phyloP scores from a whole-genome alignment of 306 rosid genomes.

The Quercus ilex region DNA sequence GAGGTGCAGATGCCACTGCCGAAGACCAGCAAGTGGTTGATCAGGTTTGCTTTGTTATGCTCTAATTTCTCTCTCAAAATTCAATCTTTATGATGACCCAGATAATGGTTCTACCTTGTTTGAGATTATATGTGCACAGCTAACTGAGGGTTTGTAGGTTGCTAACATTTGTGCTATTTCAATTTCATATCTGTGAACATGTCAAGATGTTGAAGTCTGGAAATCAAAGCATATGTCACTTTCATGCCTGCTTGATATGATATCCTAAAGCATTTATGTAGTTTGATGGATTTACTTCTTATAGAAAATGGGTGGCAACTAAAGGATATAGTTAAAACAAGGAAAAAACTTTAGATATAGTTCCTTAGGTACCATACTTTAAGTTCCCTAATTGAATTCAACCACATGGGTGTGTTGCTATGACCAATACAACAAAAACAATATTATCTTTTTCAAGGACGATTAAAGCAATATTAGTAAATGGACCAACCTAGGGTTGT shows the following conservation, averaged over 20 bases:
- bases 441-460: no score
- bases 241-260: background rate
- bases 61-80: no score
- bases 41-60: conserved; percentile 36
- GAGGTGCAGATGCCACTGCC: conserved; percentile 82
- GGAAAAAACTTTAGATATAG: background rate
- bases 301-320: background rate
- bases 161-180: background rate
- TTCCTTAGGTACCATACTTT: no score
- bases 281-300: background rate
- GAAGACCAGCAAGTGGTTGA: conserved; percentile 69
- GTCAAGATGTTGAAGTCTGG: background rate
- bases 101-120: no score
- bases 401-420: no score
- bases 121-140: no score
- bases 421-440: no score
- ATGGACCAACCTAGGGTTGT: no score
- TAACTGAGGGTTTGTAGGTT: background rate
- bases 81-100: no score
- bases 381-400: no score
- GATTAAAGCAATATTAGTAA: no score
- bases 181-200: background rate
- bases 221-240: background rate
- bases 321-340: background rate
- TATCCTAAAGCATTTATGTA: background rate